Base-by-base conservation (phyloP, 257 asterid species). In the Rhazya stricta region DNA sequence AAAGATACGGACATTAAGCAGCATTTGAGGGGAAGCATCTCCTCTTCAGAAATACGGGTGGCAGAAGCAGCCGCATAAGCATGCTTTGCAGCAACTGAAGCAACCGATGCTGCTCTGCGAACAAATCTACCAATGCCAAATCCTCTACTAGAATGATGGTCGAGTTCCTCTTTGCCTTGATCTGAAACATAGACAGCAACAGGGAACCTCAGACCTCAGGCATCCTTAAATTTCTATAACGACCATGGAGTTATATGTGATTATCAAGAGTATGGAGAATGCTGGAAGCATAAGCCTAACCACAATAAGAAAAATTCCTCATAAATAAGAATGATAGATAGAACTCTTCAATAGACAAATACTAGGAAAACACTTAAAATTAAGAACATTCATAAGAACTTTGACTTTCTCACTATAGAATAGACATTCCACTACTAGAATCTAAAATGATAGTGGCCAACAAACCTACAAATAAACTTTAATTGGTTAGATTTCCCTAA, bases 41-140 rank as follows among this genome's bases (percentile, higher is more conserved):
- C 98, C 61, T 86, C 98, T 30, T 89, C 89, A 48, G 94, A 77
- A 79, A 74, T 83, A 57, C 89, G 89, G n/a, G 83, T 82, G 67
- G 98, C 80, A 30, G 97, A 88, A 71, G 99, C 97, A 19, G 94
- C 97, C 71, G 99, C 99, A 70, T 95, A 95, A 42, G 97, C 99
- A 34, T 95, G 91, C 87, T 92, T 95, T 80, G 99, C 99, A 46
- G 99, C 97, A 27, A 81, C 89, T 50, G 97, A 88, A 61, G 98
- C 99, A 74, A 83, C 99, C 29, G 96, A 83, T 77, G 99, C 97
- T 68, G 99, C 99, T 66, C 86, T 86, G 15, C 96, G 88, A 71
- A 95, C 96, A 29, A 95, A 84, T 70, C 82, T 84, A 78, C 96
- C 89, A 51, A 94, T 56, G 58, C 88, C 91, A 57, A 86, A 82